phyloP scores from a whole-genome alignment of 441 rosid genomes.

The Jatropha multifida region DNA sequence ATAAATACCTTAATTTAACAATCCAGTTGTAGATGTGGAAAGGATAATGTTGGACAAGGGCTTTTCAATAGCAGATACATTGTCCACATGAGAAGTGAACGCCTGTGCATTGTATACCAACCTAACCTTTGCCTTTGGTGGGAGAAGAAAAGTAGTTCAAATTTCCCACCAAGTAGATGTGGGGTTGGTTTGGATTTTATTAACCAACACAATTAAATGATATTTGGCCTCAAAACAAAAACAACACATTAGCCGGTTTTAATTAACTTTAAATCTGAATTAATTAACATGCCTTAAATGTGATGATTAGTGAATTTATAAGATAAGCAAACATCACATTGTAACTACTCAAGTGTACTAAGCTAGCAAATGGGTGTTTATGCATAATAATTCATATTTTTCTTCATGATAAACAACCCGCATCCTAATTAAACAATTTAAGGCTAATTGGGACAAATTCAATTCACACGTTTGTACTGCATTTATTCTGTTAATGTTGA shows the following conservation, averaged over 20 bases:
- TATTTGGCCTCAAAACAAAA: conserved; percentile 4
- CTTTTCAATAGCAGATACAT: background rate
- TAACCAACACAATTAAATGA: conserved; percentile 24
- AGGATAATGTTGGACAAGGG: background rate
- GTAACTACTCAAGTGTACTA: background rate
- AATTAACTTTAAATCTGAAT: background rate
- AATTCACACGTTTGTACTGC: too few species aligned
- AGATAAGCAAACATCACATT: conserved; percentile 16
- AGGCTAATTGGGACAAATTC: background rate
- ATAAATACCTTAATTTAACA: too few species aligned
- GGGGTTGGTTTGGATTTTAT: conserved; percentile 24
- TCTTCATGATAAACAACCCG: too few species aligned
- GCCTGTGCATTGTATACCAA: background rate
- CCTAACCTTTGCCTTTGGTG: background rate
- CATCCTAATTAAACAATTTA: background rate
- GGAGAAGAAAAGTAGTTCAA: background rate
- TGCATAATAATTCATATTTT: background rate
- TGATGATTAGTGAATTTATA: conserved; percentile 21
- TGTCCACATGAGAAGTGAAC: background rate
- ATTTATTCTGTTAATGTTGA: too few species aligned
- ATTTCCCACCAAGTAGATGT: conserved; percentile 8
- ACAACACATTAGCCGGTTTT: background rate
- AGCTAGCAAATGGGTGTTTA: background rate
- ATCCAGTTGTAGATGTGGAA: background rate
- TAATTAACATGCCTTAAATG: conserved; percentile 12